phyloP scores from a whole-genome alignment of 148 eudicot genomes.

The Tetragonia tetragonoides region DNA sequence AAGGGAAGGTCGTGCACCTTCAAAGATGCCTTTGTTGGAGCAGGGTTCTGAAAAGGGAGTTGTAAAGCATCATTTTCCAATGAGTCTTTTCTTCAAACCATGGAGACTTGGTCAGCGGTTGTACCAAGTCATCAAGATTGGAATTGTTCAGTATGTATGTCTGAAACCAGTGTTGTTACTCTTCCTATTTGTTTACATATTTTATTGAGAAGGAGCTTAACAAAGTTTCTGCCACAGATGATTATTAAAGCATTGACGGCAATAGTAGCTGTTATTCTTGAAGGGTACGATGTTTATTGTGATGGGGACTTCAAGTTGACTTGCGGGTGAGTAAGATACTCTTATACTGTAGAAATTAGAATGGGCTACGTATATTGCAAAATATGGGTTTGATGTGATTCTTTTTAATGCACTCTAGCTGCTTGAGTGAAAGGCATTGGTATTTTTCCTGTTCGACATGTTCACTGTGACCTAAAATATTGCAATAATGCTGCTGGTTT shows the following conservation, averaged over 20 bases:
- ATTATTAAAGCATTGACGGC: slow-evolving; percentile 90
- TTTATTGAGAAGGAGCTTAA: slow-evolving; percentile 16
- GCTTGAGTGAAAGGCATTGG: too few species aligned
- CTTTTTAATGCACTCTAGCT: too few species aligned
- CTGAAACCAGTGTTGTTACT: slow-evolving; percentile 13
- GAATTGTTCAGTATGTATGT: slow-evolving; percentile 99
- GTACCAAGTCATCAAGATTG: slow-evolving; percentile 90
- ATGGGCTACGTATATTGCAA: too few species aligned
- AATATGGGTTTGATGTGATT: too few species aligned
- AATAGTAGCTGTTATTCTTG: slow-evolving; percentile 82
- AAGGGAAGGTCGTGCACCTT: slow-evolving; percentile 77
- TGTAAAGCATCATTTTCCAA: slow-evolving; percentile 84
- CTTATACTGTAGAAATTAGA: not conserved
- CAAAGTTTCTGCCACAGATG: slow-evolving; percentile 55
- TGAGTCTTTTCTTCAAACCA: slow-evolving; percentile 76
- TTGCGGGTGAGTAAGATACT: slow-evolving; percentile 65
- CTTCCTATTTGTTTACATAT: not conserved
- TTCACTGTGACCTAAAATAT: too few species aligned
- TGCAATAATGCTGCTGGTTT: too few species aligned
- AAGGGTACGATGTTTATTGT: slow-evolving; percentile 83
- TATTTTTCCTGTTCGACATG: too few species aligned
- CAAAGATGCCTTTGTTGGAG: slow-evolving; percentile 70
- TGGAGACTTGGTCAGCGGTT: slow-evolving; percentile 88
- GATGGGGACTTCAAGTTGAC: slow-evolving; percentile 90
- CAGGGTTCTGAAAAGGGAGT: slow-evolving; percentile 70